A percentile compares a stretch with the other conserved stretches of the same genome.
phyloP scores from a whole-genome alignment of 2,329 filamentous ascomycete species.

The Aspergillus sp. region DNA sequence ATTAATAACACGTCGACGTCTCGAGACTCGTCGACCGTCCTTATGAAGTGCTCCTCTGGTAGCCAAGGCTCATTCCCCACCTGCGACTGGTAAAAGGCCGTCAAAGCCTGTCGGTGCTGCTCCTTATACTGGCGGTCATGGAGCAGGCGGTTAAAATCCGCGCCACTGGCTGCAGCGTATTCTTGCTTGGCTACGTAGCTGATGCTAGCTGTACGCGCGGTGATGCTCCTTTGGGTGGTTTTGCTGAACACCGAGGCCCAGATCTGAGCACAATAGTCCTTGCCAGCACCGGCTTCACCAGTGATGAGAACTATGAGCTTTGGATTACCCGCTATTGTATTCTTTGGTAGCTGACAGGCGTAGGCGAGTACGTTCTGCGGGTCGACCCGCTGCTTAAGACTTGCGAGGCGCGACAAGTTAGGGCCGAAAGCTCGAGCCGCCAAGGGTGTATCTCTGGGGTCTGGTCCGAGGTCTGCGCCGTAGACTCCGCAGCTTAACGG shows the following conservation, averaged over 20 bases:
- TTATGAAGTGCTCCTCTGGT: slow-evolving; percentile 40
- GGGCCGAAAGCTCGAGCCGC: slow-evolving; percentile 58
- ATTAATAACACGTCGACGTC: slow-evolving; percentile 59
- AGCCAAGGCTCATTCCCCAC: slow-evolving; percentile 46
- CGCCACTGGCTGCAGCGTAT: slow-evolving; percentile 53
- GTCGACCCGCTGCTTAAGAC: slow-evolving; percentile 53
- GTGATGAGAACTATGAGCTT: slow-evolving; percentile 58
- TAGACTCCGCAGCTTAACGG: slow-evolving; percentile 56
- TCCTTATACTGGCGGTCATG: slow-evolving; percentile 62
- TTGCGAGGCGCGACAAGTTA: slow-evolving; percentile 51
- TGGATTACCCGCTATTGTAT: slow-evolving; percentile 6
- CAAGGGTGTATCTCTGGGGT: slow-evolving; percentile 56
- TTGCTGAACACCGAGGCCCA: slow-evolving; percentile 44
- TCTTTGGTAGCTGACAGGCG: slow-evolving; percentile 54
- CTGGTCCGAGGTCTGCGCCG: slow-evolving; percentile 62
- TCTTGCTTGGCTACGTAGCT: slow-evolving; percentile 59
- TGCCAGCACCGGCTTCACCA: slow-evolving; percentile 53
- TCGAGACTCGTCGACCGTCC: slow-evolving; percentile 42
- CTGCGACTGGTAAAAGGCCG: slow-evolving; percentile 52
- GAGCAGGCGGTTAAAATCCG: slow-evolving; percentile 51
- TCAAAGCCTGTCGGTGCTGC: slow-evolving; percentile 55
- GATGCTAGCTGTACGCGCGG: slow-evolving; percentile 52
- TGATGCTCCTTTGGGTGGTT: slow-evolving; percentile 20
- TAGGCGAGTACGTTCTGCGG: slow-evolving; percentile 54
- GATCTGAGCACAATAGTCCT: slow-evolving; percentile 58